Evolutionary conservation across 805 yeast genomes (phyloP).

Genomic region (Yamadazyma laniorum): DNA sequence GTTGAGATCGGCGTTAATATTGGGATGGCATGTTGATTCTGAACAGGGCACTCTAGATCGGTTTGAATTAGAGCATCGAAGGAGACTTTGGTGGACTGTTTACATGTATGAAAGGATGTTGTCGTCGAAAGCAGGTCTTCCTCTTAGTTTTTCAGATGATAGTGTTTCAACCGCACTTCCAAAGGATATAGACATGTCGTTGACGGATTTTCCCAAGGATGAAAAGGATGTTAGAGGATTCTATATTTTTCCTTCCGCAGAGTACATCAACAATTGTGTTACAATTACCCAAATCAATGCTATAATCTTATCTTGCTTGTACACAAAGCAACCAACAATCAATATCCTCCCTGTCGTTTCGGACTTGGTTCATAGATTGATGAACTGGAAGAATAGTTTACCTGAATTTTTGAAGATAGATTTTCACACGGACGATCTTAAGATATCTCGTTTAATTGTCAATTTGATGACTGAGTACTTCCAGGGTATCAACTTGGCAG

Average conservation of each 20-base stretch:
- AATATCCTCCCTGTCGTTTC: conserved; percentile 74
- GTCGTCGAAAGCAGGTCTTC: conserved; percentile 79
- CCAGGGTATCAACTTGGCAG: conserved; percentile 78
- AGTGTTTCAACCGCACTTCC: conserved; percentile 80
- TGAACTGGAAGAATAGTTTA: conserved; percentile 64
- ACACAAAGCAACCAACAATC: conserved; percentile 73
- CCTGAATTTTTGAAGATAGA: conserved; percentile 68
- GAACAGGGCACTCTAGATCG: conserved; percentile 58
- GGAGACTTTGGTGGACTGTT: conserved; percentile 50
- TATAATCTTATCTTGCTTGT: conserved; percentile 62
- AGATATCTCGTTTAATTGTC: conserved; percentile 63
- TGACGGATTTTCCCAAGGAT: conserved; percentile 33
- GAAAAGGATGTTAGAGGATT: conserved; percentile 56
- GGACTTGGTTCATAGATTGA: conserved; percentile 61
- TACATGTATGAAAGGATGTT: conserved; percentile 65
- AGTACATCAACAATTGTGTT: conserved; percentile 71
- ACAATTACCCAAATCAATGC: conserved; percentile 79
- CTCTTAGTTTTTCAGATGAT: conserved; percentile 74
- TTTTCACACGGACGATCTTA: conserved; percentile 50
- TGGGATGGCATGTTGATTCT: conserved; percentile 83
- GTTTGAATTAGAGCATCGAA: conserved; percentile 53
- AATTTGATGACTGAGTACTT: conserved; percentile 81
- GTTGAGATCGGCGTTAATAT: conserved; percentile 62
- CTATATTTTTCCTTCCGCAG: conserved; percentile 77
- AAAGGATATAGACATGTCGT: conserved; percentile 62